Evolutionary conservation across 2,329 filamentous ascomycete genomes (phyloP).

Genomic region (Pseudogymnoascus sp.): DNA sequence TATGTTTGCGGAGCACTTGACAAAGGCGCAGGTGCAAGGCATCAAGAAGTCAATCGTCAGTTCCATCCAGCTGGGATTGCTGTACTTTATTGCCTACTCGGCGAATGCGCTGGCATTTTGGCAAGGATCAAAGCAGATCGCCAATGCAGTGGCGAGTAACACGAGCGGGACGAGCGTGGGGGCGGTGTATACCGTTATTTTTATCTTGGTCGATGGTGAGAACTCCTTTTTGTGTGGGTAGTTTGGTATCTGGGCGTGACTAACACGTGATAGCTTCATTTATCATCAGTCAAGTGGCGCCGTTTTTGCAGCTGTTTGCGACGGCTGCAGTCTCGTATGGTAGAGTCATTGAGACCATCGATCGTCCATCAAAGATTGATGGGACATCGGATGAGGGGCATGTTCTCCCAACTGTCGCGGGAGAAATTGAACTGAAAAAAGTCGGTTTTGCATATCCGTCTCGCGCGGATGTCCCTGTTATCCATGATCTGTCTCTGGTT

Average conservation of each 20-base stretch:
- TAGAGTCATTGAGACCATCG: constrained; percentile 36
- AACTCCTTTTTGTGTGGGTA: constrained; percentile 26
- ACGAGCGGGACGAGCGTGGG: constrained; percentile 32
- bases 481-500: constrained; percentile 27
- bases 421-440: constrained; percentile 28
- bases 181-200: constrained; percentile 47
- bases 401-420: constrained; percentile 15
- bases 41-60: constrained; percentile 43
- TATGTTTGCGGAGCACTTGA: constrained; percentile 43
- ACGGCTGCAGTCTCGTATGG: constrained; percentile 10
- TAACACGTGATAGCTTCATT: constrained; percentile 27
- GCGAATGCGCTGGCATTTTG: constrained; percentile 54
- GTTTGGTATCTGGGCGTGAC: not conserved
- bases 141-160: constrained; percentile 2
- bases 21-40: constrained; percentile 33
- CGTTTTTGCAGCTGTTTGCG: constrained; percentile 44
- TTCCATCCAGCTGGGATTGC: constrained; percentile 42
- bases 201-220: constrained; percentile 45
- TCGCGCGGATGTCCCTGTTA: constrained; percentile 24
- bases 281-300: constrained; percentile 43
- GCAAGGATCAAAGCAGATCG: constrained; percentile 46
- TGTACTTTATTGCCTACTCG: constrained; percentile 54
- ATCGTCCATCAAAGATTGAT: constrained; percentile 29
- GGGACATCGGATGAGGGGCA: constrained; percentile 18
- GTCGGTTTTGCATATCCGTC: constrained; percentile 31